A percentile compares a stretch with the other conserved stretches of the same genome.
These are phyloP conservation scores for Claviceps monticola DNA, from an alignment of 2,329 filamentous ascomycete genomes.

Conservation along the genomic window DNA sequence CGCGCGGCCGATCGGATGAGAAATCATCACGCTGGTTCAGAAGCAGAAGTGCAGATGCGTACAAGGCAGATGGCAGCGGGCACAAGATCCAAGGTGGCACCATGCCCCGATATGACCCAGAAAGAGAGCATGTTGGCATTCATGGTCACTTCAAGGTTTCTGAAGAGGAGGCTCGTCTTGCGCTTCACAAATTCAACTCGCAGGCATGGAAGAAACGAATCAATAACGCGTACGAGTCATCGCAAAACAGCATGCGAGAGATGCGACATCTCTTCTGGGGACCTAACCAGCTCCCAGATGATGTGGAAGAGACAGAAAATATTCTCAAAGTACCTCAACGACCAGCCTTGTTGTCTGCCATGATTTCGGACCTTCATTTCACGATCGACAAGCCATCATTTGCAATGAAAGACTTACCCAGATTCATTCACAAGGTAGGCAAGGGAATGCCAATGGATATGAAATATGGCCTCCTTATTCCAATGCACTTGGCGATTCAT, in stretches of 20 bases:
- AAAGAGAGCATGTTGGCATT: slow-evolving; percentile 50
- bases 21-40: slow-evolving; percentile 25
- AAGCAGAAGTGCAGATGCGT: slow-evolving; percentile 42
- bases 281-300: slow-evolving; percentile 64
- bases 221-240: slow-evolving; percentile 56
- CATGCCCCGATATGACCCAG: slow-evolving; percentile 62
- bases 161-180: slow-evolving; percentile 61
- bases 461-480: slow-evolving; percentile 77
- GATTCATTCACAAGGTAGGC: slow-evolving; percentile 78
- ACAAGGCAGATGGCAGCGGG: slow-evolving; percentile 17
- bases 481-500: slow-evolving; percentile 76
- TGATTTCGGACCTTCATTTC: slow-evolving; percentile 75
- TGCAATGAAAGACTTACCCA: slow-evolving; percentile 63
- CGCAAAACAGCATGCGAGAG: slow-evolving; percentile 63
- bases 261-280: slow-evolving; percentile 72
- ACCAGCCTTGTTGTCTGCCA: slow-evolving; percentile 66
- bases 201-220: slow-evolving; percentile 89
- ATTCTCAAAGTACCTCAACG: slow-evolving; percentile 76
- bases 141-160: slow-evolving; percentile 59
- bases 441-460: slow-evolving; percentile 92
- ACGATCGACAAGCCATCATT: slow-evolving; percentile 88
- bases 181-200: slow-evolving; percentile 67
- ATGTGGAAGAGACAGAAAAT: slow-evolving; percentile 68
- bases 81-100: slow-evolving; percentile 24
- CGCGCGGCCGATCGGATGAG: slow-evolving; percentile 20